A percentile compares a stretch with the other conserved stretches of the same genome.
These are phyloP conservation scores for Fusarium sp. DNA, from an alignment of 2,329 filamentous ascomycete genomes.

Conservation along the genomic window DNA sequence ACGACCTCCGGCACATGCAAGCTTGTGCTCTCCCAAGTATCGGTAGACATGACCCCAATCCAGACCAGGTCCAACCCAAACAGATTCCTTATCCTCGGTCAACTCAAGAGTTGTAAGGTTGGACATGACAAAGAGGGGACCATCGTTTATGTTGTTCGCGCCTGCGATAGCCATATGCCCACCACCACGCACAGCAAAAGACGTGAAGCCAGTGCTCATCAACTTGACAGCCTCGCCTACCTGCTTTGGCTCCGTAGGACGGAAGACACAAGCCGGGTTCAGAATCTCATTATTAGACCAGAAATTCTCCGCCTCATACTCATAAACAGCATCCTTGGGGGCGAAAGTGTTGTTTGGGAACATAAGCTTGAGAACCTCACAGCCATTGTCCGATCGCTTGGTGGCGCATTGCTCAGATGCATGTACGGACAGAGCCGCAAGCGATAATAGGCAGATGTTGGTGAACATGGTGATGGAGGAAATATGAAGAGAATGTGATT, in stretches of 20 bases:
- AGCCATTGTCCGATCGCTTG: not conserved
- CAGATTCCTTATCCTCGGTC: conserved; percentile 10
- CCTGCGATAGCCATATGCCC: conserved; percentile 39
- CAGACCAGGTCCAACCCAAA: conserved; percentile 30
- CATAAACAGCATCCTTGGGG: conserved; percentile 1
- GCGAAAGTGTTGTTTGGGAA: conserved; percentile 14
- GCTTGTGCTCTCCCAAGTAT: conserved; percentile 4
- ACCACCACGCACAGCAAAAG: conserved; percentile 38
- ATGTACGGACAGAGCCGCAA: conserved; percentile 1
- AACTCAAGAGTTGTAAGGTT: conserved; percentile 28
- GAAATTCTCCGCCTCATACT: conserved; percentile 24
- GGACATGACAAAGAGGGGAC: conserved; percentile 28
- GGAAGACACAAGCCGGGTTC: conserved; percentile 24
- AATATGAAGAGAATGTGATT: not conserved
- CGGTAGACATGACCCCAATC: conserved; percentile 38
- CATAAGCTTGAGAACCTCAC: conserved; percentile 5
- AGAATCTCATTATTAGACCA: conserved; percentile 33
- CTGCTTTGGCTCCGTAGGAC: conserved; percentile 5
- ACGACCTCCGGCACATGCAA: conserved; percentile 33
- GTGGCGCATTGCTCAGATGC: not conserved
- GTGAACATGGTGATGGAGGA: not conserved
- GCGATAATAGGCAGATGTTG: conserved; percentile 1
- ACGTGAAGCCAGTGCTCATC: not conserved
- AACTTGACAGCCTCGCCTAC: conserved; percentile 5
- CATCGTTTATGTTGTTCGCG: conserved; percentile 34